Percentiles rank a stretch among this genome's conserved stretches.
These are phyloP conservation scores for Yarrowia porcina DNA, from an alignment of 805 yeast genomes.

Conservation along the genomic window DNA sequence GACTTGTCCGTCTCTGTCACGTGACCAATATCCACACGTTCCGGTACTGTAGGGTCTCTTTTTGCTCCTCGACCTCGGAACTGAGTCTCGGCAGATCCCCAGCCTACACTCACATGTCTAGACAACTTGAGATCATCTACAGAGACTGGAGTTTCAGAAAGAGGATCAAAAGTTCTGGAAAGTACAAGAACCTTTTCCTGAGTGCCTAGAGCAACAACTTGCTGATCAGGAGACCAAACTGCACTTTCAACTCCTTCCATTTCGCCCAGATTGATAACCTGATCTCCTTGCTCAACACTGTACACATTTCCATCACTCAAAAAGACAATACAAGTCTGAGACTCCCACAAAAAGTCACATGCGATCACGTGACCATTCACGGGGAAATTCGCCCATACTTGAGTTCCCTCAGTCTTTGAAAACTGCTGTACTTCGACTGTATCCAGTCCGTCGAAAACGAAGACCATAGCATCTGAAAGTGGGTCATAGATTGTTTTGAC, in stretches of 20 bases:
- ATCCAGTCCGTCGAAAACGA: slow-evolving; percentile 55
- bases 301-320: slow-evolving; percentile 73
- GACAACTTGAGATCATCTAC: slow-evolving; percentile 64
- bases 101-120: slow-evolving; percentile 91
- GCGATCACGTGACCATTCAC: slow-evolving; percentile 46
- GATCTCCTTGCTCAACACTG: slow-evolving; percentile 33
- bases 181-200: slow-evolving; percentile 56
- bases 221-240: slow-evolving; percentile 89
- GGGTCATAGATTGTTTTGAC: slow-evolving; percentile 60
- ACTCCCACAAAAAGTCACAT: slow-evolving; percentile 68
- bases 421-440: slow-evolving; percentile 69
- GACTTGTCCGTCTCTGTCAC: slow-evolving; percentile 53
- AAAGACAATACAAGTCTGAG: slow-evolving; percentile 61
- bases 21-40: slow-evolving; percentile 65
- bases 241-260: slow-evolving; percentile 68
- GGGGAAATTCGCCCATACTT: slow-evolving; percentile 27
- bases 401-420: slow-evolving; percentile 36
- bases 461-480: slow-evolving; percentile 67
- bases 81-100: slow-evolving; percentile 98
- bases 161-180: slow-evolving; percentile 74
- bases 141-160: slow-evolving; percentile 59
- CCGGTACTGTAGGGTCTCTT: slow-evolving; percentile 85
- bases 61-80: slow-evolving; percentile 91
- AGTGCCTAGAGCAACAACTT: slow-evolving; percentile 69
- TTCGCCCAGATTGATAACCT: slow-evolving; percentile 57